phyloP scores from a whole-genome alignment of 2,329 filamentous ascomycete genomes.

The Trichothecium sympodiale region DNA sequence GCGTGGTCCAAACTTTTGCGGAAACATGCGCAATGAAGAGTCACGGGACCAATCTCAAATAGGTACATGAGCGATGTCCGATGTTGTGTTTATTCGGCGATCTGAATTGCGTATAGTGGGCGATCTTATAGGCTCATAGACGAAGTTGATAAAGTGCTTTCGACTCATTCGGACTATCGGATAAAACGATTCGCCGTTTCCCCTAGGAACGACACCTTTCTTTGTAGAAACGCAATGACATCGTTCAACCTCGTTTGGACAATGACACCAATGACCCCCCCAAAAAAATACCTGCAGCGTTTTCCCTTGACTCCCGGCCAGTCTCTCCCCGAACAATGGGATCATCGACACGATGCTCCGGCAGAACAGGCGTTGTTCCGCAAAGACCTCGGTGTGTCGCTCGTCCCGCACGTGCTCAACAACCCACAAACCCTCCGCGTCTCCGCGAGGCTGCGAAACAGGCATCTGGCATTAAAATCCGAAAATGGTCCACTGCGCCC shows the following conservation, averaged over 20 bases:
- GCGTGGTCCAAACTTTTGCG: too few species aligned
- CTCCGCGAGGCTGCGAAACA: conserved; percentile 19
- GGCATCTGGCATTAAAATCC: conserved; percentile 25
- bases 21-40: too few species aligned
- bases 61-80: too few species aligned
- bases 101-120: too few species aligned
- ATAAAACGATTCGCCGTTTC: too few species aligned
- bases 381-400: conserved; percentile 15
- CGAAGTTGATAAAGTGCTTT: too few species aligned
- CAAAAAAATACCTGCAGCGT: conserved; percentile 27
- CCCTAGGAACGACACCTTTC: too few species aligned
- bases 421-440: conserved; percentile 19
- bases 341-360: conserved; percentile 34
- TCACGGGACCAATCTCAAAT: too few species aligned
- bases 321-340: conserved; percentile 24
- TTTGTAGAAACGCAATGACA: conserved; percentile 20
- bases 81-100: too few species aligned
- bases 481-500: conserved; percentile 30
- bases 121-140: too few species aligned
- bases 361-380: conserved; percentile 29
- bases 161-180: too few species aligned
- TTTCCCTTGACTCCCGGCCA: conserved; percentile 22
- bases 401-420: conserved; percentile 8
- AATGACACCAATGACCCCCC: conserved; percentile 35
- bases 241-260: conserved; percentile 31